Conservation (phyloP, 345 rosid species). For the Melaleuca quinquenervia region DNA sequence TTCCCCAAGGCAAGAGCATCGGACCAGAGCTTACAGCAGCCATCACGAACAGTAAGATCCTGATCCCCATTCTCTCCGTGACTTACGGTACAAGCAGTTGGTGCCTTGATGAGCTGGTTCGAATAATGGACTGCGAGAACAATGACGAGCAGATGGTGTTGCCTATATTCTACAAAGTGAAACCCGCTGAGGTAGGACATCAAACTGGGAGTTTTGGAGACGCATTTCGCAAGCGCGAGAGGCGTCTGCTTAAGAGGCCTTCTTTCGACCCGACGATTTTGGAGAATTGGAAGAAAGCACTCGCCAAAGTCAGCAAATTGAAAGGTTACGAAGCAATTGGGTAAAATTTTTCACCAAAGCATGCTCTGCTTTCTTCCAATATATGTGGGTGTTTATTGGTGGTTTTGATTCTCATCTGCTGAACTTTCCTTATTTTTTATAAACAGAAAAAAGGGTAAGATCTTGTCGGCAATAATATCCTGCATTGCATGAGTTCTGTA, state of each 20-base stretch:
- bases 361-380: neutral
- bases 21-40: neutral
- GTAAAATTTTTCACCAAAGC: neutral
- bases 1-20: accelerated
- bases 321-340: neutral
- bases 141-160: neutral
- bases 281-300: neutral
- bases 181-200: neutral
- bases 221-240: neutral
- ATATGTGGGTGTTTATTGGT: neutral
- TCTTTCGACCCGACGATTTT: neutral
- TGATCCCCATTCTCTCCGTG: neutral
- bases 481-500: neutral
- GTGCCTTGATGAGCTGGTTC: neutral
- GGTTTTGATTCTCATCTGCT: neutral
- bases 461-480: neutral
- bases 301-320: neutral
- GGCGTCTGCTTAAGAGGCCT: neutral
- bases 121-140: neutral
- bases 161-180: neutral
- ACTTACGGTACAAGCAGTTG: neutral
- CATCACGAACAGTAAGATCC: neutral
- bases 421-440: neutral
- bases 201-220: neutral
- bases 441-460: neutral